A percentile compares a stretch with the other conserved stretches of the same genome.
These are phyloP conservation scores for Colletotrichum destructivum DNA, from an alignment of 2,329 filamentous ascomycete species.

Conservation along the genomic window DNA sequence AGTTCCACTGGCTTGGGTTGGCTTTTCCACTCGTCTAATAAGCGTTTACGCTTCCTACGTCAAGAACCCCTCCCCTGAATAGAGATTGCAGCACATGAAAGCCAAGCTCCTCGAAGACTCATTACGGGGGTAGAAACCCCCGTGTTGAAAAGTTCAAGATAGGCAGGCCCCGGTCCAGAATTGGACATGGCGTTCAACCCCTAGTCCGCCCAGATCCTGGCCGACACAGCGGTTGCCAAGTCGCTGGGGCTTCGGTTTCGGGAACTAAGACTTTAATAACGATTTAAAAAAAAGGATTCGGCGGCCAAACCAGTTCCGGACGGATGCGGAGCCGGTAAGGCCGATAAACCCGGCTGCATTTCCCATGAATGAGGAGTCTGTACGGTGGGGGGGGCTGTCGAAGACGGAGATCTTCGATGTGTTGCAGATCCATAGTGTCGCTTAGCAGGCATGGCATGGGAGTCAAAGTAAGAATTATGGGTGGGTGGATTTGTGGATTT, in stretches of 20 bases:
- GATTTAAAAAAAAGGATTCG: too few relatives aligned
- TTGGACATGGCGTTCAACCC: too few relatives aligned
- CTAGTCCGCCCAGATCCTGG: neutral
- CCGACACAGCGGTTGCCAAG: too few relatives aligned
- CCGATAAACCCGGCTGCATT: neutral
- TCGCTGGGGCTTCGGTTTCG: neutral
- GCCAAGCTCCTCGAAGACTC: too few relatives aligned
- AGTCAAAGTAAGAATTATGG: neutral
- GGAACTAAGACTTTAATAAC: neutral
- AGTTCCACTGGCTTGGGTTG: too few relatives aligned
- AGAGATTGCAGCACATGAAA: too few relatives aligned
- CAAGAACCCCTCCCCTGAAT: too few relatives aligned
- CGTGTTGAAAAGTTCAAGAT: neutral
- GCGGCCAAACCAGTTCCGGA: neutral
- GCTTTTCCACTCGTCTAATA: too few relatives aligned
- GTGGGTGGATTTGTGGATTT: neutral
- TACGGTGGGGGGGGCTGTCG: too few relatives aligned
- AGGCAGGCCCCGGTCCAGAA: too few relatives aligned
- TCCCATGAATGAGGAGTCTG: neutral
- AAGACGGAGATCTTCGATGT: neutral
- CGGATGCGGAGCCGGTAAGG: neutral
- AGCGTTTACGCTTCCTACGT: too few relatives aligned
- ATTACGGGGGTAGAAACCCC: too few relatives aligned
- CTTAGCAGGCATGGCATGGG: neutral
- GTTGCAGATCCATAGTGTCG: neutral